These are phyloP conservation scores for Penicillium paneum DNA, from an alignment of 2,329 filamentous ascomycete genomes.

Conservation along the genomic window DNA sequence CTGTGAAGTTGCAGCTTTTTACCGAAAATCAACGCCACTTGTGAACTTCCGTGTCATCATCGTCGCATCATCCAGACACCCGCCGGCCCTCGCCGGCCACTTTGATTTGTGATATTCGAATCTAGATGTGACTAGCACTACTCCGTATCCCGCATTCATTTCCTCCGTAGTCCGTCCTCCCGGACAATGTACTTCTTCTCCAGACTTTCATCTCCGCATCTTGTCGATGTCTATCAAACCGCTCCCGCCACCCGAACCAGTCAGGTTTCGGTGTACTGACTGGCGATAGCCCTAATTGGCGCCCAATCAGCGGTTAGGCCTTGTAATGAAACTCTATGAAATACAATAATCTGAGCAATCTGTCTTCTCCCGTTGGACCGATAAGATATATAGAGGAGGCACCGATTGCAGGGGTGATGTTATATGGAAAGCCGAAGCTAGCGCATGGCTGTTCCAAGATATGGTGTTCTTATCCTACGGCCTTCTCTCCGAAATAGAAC, in stretches of 20 bases:
- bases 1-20: constrained; percentile 3
- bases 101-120: neutral
- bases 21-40: constrained; percentile 17
- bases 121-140: neutral
- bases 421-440: neutral
- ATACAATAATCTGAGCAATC: constrained; percentile 14
- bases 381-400: constrained; percentile 12
- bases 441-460: constrained; percentile 9
- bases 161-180: neutral
- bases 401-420: neutral
- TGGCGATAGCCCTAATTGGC: constrained; percentile 1
- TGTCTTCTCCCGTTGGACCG: constrained; percentile 23
- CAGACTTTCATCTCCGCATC: constrained; percentile 8
- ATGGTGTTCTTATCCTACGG: constrained; percentile 4
- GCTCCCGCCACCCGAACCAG: constrained; percentile 1
- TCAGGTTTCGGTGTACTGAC: neutral
- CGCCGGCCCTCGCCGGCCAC: constrained; percentile 19
- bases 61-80: constrained; percentile 21
- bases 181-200: neutral
- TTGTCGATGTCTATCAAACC: neutral
- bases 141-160: neutral
- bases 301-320: constrained; percentile 6
- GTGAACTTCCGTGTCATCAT: constrained; percentile 22
- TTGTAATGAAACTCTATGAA: constrained; percentile 8
- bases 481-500: constrained; percentile 1